These are phyloP conservation scores for Jatropha curcas DNA, from an alignment of 345 rosid species.

Conservation along the genomic window DNA sequence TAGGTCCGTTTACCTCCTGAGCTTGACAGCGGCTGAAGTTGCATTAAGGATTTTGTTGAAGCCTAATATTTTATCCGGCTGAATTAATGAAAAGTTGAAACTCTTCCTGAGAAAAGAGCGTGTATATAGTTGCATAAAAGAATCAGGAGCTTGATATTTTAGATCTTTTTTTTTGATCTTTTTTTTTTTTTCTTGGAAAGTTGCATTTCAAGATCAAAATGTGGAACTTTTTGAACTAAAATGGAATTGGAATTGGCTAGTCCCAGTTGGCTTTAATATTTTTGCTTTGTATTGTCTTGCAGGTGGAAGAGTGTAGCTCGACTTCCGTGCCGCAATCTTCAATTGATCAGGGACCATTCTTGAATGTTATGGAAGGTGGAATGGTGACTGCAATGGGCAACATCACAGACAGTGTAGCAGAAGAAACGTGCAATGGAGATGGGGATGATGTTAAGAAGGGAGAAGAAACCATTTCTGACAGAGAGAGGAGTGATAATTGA, in stretches of 20 bases:
- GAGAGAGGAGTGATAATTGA: conserved; percentile 5
- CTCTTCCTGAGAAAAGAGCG: not conserved
- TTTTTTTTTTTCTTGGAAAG: not conserved
- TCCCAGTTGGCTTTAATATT: not conserved
- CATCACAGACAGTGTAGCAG: conserved; percentile 13
- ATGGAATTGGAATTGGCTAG: not conserved
- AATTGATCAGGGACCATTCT: conserved; percentile 41
- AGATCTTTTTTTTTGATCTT: not conserved
- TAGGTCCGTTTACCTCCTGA: not conserved
- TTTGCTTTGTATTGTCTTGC: conserved; percentile 8
- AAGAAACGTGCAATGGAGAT: conserved; percentile 5
- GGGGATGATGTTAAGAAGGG: not conserved
- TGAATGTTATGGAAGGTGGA: conserved; percentile 41
- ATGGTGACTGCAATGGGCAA: conserved; percentile 39
- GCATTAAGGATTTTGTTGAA: not conserved
- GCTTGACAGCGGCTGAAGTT: not conserved
- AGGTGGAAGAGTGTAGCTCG: conserved; percentile 22
- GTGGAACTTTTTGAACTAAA: not conserved
- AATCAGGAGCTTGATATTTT: not conserved
- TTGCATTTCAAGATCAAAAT: not conserved
- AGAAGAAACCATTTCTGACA: conserved; percentile 11
- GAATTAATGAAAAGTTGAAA: not conserved
- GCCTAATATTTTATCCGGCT: not conserved
- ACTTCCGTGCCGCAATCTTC: conserved; percentile 21
- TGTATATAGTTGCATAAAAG: no score